Base-by-base conservation (phyloP, 208 protist genomes). In the Leishmania guyanensis region DNA sequence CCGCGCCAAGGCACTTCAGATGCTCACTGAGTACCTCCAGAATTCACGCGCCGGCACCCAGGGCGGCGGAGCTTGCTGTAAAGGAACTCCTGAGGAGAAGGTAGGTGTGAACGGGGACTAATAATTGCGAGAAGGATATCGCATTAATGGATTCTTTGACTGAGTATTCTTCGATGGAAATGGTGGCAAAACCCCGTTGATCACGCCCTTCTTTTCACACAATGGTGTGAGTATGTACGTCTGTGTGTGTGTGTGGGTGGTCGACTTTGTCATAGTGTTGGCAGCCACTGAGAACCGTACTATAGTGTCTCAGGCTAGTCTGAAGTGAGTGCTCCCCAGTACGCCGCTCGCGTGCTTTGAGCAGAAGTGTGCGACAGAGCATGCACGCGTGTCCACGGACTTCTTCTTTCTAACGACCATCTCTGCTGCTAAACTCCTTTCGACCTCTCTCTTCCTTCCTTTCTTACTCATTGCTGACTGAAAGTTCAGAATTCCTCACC, bases 1-100 rank as follows among this genome's bases (percentile, higher is more conserved):
- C 86, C 94, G 99, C 60, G 85, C 85, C 29, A 92, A 85, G 76
- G 94, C 96, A 12, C 91, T 98, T 26, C 79, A 75, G 50, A 74
- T 79, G 72, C 54, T 97, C 26, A 84, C 84, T 14, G 71, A 79
- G 16, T 89, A 92, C 70, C 51, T 88, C 20, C 75, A 78, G 46
- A 66, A 0, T 16, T 3, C 70, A 77, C 51, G 48, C 48, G 29
- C 62, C 29, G 39, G 22, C 1, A 5, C 9, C 26, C 1, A 64
- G 70, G 51, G 16, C 3, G 12, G 20, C 1, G 3, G n/a, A 6
- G 48, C 17, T 29, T 9, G 20, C 20, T 53, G 9, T 29, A 71
- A 71, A 14, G 66, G 16, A 71, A 29, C 29, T 14, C 33, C 17
- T 29, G 39, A 17, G 0, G 22, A 36, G 14, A 17, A 1, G 36